These are phyloP conservation scores for Cutaneotrichosporon sp. DNA, from an alignment of 1,284 basidiomycete species.

Conservation along the genomic window DNA sequence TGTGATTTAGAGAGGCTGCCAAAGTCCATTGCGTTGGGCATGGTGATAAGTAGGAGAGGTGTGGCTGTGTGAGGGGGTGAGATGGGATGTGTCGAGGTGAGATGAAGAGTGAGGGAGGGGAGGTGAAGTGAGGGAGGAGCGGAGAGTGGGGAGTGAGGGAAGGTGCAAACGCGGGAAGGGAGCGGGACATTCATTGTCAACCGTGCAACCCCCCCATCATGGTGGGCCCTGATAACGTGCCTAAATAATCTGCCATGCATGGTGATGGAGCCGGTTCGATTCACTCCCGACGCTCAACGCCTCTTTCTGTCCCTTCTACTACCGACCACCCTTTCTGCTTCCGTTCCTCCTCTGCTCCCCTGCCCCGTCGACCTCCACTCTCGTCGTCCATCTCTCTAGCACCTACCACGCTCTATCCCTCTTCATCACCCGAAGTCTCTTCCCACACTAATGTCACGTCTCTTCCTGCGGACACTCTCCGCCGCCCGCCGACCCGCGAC, in stretches of 20 bases:
- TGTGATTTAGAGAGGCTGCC: conserved; percentile 28
- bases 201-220: no score
- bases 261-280: no score
- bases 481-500: background rate
- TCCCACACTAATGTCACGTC: background rate
- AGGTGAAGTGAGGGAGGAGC: background rate
- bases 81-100: no score
- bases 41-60: background rate
- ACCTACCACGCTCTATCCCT: background rate
- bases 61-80: background rate
- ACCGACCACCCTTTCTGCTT: no score
- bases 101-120: background rate
- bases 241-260: no score
- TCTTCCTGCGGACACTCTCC: conserved; percentile 1
- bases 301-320: no score
- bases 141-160: background rate
- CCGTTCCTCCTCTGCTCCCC: no score
- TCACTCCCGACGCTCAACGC: no score
- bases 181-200: background rate
- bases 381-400: background rate
- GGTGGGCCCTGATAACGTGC: no score
- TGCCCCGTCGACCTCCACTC: no score
- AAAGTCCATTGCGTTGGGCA: conserved; percentile 26
- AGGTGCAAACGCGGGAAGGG: background rate
- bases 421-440: no score